phyloP scores from a whole-genome alignment of 139 green algal species.

The Chlamydomonas incerta region DNA sequence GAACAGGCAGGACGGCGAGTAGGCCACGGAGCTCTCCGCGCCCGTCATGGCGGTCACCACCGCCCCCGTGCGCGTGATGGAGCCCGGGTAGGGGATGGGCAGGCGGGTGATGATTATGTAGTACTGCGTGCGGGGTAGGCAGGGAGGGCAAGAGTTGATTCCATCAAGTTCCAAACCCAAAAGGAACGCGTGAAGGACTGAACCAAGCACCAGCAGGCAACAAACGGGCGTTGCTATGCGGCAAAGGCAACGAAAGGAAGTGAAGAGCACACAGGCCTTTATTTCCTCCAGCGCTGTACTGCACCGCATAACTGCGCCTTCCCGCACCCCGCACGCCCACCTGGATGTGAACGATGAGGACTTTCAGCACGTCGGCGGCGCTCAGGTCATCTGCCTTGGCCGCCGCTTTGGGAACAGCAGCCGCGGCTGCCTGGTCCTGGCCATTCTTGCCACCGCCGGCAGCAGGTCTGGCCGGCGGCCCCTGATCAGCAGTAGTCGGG shows the following conservation, averaged over 20 bases:
- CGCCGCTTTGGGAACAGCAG: not conserved
- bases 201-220: too few relatives aligned
- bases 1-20: not conserved
- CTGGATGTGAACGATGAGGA: not conserved
- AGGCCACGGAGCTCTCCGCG: not conserved
- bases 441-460: too few relatives aligned
- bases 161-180: not conserved
- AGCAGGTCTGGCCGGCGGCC: too few relatives aligned
- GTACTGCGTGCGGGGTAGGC: not conserved
- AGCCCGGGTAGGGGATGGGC: not conserved
- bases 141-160: not conserved
- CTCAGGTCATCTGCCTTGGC: not conserved
- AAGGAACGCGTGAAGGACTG: not conserved
- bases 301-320: too few relatives aligned
- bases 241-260: too few relatives aligned
- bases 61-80: not conserved
- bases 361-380: too few relatives aligned
- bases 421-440: not conserved
- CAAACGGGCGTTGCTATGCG: too few relatives aligned
- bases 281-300: too few relatives aligned
- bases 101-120: not conserved
- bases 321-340: not conserved
- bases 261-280: too few relatives aligned
- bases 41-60: not conserved
- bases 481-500: not conserved